A percentile compares a stretch with the other conserved stretches of the same genome.
These are phyloP conservation scores for Mycena galopus DNA, from an alignment of 768 basidiomycete species.

Conservation along the genomic window DNA sequence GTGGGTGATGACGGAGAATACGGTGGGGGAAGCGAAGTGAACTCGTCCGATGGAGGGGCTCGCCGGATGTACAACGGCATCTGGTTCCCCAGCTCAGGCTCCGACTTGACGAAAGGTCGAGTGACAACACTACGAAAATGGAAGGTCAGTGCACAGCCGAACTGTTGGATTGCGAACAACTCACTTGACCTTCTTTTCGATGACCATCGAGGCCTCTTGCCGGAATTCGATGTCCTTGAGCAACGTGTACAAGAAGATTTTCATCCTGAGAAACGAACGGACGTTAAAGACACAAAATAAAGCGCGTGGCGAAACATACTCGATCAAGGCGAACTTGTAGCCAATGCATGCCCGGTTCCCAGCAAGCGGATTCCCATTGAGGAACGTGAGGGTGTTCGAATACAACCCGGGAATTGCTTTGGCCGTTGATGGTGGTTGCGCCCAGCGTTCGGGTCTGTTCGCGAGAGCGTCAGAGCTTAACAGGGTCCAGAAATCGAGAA, in stretches of 20 bases:
- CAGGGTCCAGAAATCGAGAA: constrained; percentile 34
- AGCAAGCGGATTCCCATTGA: constrained; percentile 61
- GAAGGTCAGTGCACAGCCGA: constrained; percentile 23
- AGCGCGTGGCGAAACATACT: constrained; percentile 60
- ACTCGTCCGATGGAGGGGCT: constrained; percentile 22
- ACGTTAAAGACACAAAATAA: constrained; percentile 24
- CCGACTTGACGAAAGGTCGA: constrained; percentile 69
- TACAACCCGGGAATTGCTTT: constrained; percentile 64
- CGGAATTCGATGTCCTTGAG: constrained; percentile 69
- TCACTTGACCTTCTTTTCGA: constrained; percentile 76
- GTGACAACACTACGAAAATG: constrained; percentile 59
- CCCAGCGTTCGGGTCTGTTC: constrained; percentile 67
- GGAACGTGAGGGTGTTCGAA: constrained; percentile 67
- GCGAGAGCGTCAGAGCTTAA: constrained; percentile 40
- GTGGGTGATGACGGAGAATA: constrained; percentile 14
- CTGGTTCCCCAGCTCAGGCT: constrained; percentile 67
- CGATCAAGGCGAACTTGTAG: constrained; percentile 69
- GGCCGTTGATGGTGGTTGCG: constrained; percentile 50
- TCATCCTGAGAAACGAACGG: constrained; percentile 65
- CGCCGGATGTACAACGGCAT: constrained; percentile 68
- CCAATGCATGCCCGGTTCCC: constrained; percentile 74
- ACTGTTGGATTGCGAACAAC: constrained; percentile 44
- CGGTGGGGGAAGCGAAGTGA: constrained; percentile 8
- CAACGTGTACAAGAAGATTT: constrained; percentile 71
- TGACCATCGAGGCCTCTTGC: constrained; percentile 63